Evolutionary conservation across 306 rosid genomes (phyloP).

Genomic region (Dryas alaskensis): DNA sequence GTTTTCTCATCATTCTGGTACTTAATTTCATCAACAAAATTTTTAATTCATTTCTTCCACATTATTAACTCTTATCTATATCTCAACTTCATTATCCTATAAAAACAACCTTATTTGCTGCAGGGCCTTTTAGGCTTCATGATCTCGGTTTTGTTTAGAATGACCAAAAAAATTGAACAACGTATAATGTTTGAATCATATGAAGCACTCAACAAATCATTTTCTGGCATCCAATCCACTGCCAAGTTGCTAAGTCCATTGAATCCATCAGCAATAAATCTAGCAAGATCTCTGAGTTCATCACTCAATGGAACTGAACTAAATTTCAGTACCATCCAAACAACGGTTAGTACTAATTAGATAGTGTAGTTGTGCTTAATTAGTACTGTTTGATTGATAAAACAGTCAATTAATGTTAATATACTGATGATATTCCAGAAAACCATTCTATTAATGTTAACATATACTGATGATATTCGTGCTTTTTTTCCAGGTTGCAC

Average conservation of each 20-base stretch:
- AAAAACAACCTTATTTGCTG: background rate
- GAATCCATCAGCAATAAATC: conserved; percentile 12
- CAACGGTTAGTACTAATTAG: conserved; percentile 8
- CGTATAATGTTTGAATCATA: background rate
- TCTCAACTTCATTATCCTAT: too few relatives aligned
- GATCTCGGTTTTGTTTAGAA: background rate
- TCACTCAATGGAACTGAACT: conserved; percentile 23
- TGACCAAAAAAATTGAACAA: background rate
- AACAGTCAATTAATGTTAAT: too few relatives aligned
- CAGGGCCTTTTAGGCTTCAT: conserved; percentile 17
- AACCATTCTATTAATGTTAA: background rate
- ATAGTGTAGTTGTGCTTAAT: too few relatives aligned
- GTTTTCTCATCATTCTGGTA: conserved; percentile 16
- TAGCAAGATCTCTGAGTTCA: conserved; percentile 19
- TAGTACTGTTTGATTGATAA: too few relatives aligned
- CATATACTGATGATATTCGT: too few relatives aligned
- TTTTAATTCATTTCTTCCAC: background rate
- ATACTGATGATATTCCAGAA: too few relatives aligned
- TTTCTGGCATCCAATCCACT: conserved; percentile 8
- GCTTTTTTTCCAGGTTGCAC: conserved; percentile 29
- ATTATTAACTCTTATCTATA: too few relatives aligned
- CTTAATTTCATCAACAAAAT: background rate
- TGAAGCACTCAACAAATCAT: background rate
- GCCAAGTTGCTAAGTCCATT: conserved; percentile 21
- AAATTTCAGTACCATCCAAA: conserved; percentile 9